Evolutionary conservation across 2,329 filamentous ascomycete genomes (phyloP), one percentile per base, ranked within the genome.

Genomic region (Colletotrichum kahawae): DNA sequence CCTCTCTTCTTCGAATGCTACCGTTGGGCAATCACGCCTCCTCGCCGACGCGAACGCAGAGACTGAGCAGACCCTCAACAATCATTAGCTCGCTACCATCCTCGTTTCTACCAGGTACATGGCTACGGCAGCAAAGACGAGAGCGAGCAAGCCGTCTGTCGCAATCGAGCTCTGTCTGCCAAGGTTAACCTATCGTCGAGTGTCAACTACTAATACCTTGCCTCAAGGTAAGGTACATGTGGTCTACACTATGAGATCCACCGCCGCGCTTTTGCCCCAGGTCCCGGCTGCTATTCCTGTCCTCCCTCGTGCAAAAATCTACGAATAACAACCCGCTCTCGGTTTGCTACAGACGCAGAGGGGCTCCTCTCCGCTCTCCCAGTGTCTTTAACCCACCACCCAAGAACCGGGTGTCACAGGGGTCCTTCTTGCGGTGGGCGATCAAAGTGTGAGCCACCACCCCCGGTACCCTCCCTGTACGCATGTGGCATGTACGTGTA

Each of bases 381-480:
- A 18, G 48, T 43, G 24, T 64, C 71, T 65, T 48, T 18, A 70
- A 70, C 48, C 16, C 33, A 64, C 59, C 67, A 36, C 21, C 67
- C 71, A 60, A 60, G 57, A 36, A 36, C 57, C 21, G 67, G 36
- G 57, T 65, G 73, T 63, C 57, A 64, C 73, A 75, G 36, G 73
- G 73, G 48, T 65, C 31, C 38, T 57, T 62, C 72, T 62, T 67
- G 62, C 63, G 31, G 62, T 31, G 54, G 68, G 54, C 72, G 72
- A 75, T 75, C 62, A 63, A 34, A 75, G 63, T 62, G 68, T 29
- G 71, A 71, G 67, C 54, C 59, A 67, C 14, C 36, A 66, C 56
- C 67, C 71, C 71, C n/a, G 62, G 62, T 62, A 74, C 69, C 73
- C 69, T 72, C 73, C 73, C 73, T 34, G 62, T 67, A 67, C 64